Percentiles rank a stretch among this genome's conserved stretches.
These are phyloP conservation scores for Penicillium sp. DNA, from an alignment of 2,329 filamentous ascomycete species.

Conservation along the genomic window DNA sequence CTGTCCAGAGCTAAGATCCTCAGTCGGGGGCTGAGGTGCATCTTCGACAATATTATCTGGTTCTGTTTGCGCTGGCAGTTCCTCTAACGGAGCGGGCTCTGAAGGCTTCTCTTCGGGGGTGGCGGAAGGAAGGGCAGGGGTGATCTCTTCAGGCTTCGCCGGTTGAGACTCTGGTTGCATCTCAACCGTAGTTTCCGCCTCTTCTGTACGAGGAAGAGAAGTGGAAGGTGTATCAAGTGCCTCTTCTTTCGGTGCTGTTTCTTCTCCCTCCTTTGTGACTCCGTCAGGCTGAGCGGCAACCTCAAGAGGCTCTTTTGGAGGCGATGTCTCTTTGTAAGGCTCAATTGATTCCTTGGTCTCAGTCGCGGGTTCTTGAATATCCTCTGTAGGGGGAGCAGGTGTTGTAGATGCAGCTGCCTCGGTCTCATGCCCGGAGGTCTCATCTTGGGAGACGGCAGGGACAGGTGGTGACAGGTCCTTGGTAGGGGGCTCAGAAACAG, in stretches of 20 bases:
- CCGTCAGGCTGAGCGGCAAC: not conserved
- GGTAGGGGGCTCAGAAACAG: slow-evolving; percentile 9
- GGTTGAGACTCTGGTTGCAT: slow-evolving; percentile 5
- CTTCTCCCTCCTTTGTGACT: not conserved
- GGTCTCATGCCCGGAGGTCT: slow-evolving; percentile 2
- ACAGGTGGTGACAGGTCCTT: slow-evolving; percentile 3
- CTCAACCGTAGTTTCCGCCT: not conserved
- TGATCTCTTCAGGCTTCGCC: slow-evolving; percentile 1
- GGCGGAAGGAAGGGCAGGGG: not conserved
- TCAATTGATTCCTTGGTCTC: slow-evolving; percentile 3
- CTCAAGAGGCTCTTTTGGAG: not conserved
- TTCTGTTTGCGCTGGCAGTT: slow-evolving; percentile 1
- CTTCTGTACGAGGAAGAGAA: not conserved
- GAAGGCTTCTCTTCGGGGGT: slow-evolving; percentile 4
- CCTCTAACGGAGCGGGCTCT: not conserved
- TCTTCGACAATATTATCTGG: not conserved
- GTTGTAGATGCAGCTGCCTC: slow-evolving; percentile 7
- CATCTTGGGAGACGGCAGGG: slow-evolving; percentile 1
- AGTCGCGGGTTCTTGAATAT: slow-evolving; percentile 4
- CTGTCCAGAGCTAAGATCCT: not conserved
- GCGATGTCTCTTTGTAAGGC: not conserved
- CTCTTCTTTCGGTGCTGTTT: slow-evolving; percentile 8
- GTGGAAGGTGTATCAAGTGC: slow-evolving; percentile 6
- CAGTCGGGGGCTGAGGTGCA: not conserved
- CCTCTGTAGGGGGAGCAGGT: slow-evolving; percentile 8